Evolutionary conservation across 2,329 filamentous ascomycete species (phyloP).

Genomic region (Erysiphe neolycopersici): DNA sequence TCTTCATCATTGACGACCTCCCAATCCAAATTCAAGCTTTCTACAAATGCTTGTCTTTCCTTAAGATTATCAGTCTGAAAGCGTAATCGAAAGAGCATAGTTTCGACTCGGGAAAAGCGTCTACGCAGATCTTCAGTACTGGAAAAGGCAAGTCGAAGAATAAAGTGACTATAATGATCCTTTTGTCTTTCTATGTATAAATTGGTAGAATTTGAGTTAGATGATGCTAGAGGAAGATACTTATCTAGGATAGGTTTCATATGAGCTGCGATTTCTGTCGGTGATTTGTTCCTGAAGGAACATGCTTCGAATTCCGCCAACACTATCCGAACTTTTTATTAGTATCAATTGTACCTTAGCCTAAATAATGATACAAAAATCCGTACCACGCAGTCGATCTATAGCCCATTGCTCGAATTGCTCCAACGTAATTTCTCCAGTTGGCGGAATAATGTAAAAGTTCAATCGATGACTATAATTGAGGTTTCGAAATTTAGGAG

Average conservation of each 20-base stretch:
- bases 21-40: slow-evolving; percentile 56
- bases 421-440: slow-evolving; percentile 81
- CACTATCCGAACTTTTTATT: slow-evolving; percentile 24
- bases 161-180: slow-evolving; percentile 96
- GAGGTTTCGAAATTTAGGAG: slow-evolving; percentile 46
- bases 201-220: slow-evolving; percentile 32
- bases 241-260: slow-evolving; percentile 75
- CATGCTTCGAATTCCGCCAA: slow-evolving; percentile 79
- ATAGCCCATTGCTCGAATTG: slow-evolving; percentile 99
- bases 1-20: slow-evolving; percentile 60
- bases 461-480: slow-evolving; percentile 71
- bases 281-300: slow-evolving; percentile 72
- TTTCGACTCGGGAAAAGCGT: slow-evolving; percentile 67
- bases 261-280: slow-evolving; percentile 55
- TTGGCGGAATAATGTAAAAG: slow-evolving; percentile 72
- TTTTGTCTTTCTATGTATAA: slow-evolving; percentile 57
- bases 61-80: slow-evolving; percentile 48
- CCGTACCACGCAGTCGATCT: slow-evolving; percentile 51
- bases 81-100: slow-evolving; percentile 63
- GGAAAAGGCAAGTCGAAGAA: slow-evolving; percentile 75
- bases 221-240: slow-evolving; percentile 54
- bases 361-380: neutral
- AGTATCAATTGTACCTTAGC: neutral
- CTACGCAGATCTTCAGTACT: slow-evolving; percentile 72
- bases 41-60: slow-evolving; percentile 54